Evolutionary conservation across 768 basidiomycete species (phyloP).

Genomic region (Trametes sanguinea): DNA sequence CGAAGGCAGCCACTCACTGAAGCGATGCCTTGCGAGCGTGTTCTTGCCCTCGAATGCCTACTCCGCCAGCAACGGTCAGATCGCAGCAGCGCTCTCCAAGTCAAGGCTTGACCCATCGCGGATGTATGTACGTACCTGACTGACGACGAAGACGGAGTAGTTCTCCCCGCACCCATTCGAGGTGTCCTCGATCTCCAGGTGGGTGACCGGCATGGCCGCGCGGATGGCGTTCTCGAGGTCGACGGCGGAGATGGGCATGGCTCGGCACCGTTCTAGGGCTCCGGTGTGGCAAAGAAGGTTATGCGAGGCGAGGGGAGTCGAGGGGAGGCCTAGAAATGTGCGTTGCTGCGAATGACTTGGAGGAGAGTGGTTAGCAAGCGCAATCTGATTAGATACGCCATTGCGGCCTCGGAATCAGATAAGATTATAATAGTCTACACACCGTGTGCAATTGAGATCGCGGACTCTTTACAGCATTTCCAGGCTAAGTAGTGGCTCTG

Average conservation of each 20-base stretch:
- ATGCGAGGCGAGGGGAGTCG: not conserved
- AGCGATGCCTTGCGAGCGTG: slow-evolving; percentile 74
- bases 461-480: not conserved
- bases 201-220: slow-evolving; percentile 59
- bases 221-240: slow-evolving; percentile 67
- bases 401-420: slow-evolving; percentile 6
- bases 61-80: not conserved
- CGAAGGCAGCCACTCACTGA: slow-evolving; percentile 47
- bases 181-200: slow-evolving; percentile 74
- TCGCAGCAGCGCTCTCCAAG: not conserved
- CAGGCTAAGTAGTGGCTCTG: no score
- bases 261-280: not conserved
- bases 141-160: slow-evolving; percentile 75
- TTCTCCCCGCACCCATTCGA: slow-evolving; percentile 83
- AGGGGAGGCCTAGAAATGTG: not conserved
- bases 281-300: not conserved
- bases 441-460: not conserved
- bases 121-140: slow-evolving; percentile 51
- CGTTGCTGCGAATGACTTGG: not conserved
- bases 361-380: slow-evolving; percentile 18
- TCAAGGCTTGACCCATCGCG: not conserved
- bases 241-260: slow-evolving; percentile 61
- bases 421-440: not conserved
- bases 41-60: slow-evolving; percentile 79
- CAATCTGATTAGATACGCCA: slow-evolving; percentile 34